Percentiles rank a stretch among this genome's conserved stretches.
These are phyloP conservation scores for Daucus carota DNA, from an alignment of 129 eudicot species.

Conservation along the genomic window DH1_v3.0 NC_030382.2:57321501-57322000, in stretches of 20 bases:
- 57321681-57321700: not conserved
- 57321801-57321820: too few species aligned
- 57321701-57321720: not conserved
- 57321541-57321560: not conserved
- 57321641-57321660: not conserved
- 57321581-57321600: not conserved
- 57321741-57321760: not conserved
- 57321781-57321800: too few species aligned
- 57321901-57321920: too few species aligned
- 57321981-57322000: too few species aligned
- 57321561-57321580: not conserved
- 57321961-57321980: not conserved
- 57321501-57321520: not conserved
- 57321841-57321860: too few species aligned
- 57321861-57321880: too few species aligned
- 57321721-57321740: not conserved
- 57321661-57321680: not conserved
- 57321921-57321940: too few species aligned
- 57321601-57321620: not conserved
- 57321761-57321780: constrained; percentile 1
- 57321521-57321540: not conserved
- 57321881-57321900: too few species aligned
- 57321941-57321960: too few species aligned
- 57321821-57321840: too few species aligned
- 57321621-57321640: not conserved